Base-by-base conservation (phyloP, 192 early-diverging fungal species). In the Chytriomyces hyalinus region DNA sequence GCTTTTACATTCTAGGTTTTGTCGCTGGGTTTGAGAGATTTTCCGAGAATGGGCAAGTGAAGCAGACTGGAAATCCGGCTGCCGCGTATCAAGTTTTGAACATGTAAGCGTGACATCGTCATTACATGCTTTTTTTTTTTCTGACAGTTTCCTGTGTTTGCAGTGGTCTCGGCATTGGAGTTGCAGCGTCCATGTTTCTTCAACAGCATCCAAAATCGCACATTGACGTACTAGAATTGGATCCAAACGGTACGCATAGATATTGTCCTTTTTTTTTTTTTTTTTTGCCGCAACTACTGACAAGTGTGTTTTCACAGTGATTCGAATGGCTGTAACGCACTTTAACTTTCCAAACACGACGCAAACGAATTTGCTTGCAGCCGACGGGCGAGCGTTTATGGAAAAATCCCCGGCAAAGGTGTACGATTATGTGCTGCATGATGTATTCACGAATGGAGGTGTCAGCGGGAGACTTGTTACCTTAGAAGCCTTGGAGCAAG, bases 391-490 rank as follows among this genome's bases (percentile, higher is more conserved):
- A 17, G 75, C 75, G 44, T 94, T 92, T 73, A 82, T 97, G 24
- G 88, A 94, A 69, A 80, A 84, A 17, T 87, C 87, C 0, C 76
- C 46, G 11, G 64, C 7, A 10, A 43, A 24, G 49, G 81, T 79
- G 45, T 97, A 96, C 81, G 94, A 96, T 79, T 95, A 91, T 80
- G 83, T 97, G 43, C 80, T 95, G 13, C 96, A 96, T 78, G 96
- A 97, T 81, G 93, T 97, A n/a, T 97, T 97, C 78, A 94, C 94
- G 0, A 95, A 95, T 57, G 96, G 96, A 0, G 87, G 89, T 4
- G 92, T 96, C 4, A 91, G 93, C 5, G 80, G 85, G 4, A 57
- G 79, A 3, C 83, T 97, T 78, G 95, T 95, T 78, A 91, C 92
- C 6, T 81, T 90, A 22, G 91, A 95, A 75, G 91, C 92, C 0